Evolutionary conservation across 306 rosid species (phyloP).

Genomic region (Ammopiptanthus mongolicus): DNA sequence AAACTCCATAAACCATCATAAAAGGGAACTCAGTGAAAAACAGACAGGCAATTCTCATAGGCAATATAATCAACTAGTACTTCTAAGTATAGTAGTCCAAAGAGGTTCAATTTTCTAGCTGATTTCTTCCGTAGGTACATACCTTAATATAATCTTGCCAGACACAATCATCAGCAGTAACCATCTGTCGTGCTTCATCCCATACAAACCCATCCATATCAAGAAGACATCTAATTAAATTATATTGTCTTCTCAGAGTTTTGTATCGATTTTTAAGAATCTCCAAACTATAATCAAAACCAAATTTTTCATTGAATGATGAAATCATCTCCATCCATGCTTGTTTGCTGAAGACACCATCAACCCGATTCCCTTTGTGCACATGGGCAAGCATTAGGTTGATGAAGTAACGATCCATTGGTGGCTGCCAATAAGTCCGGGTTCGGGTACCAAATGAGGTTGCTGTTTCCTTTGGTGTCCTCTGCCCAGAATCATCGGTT

Average conservation of each 20-base stretch:
- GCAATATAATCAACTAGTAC: background rate
- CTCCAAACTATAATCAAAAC: conserved; percentile 60
- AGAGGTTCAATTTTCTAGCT: background rate
- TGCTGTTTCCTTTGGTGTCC: conserved; percentile 20
- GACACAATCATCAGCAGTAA: conserved; percentile 61
- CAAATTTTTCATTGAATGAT: conserved; percentile 62
- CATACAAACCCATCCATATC: conserved; percentile 68
- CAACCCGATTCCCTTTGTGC: conserved; percentile 52
- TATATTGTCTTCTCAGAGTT: conserved; percentile 65
- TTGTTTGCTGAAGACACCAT: conserved; percentile 65
- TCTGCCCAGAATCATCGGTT: conserved; percentile 21
- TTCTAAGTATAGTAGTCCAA: background rate
- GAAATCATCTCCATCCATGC: conserved; percentile 79
- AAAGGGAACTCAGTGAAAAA: background rate
- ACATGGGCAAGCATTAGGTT: conserved; percentile 63
- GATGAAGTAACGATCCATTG: conserved; percentile 68
- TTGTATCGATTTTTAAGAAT: conserved; percentile 71
- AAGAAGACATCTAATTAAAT: conserved; percentile 54
- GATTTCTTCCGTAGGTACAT: conserved; percentile 2
- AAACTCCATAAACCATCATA: background rate
- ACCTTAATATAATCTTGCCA: conserved; percentile 85
- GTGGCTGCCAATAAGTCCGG: conserved; percentile 74
- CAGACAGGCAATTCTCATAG: background rate
- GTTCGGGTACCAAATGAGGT: conserved; percentile 32
- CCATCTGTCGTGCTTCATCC: conserved; percentile 78